Percentiles rank a stretch among this genome's conserved stretches.
Conservation (phyloP, 331 rosid species). For the Acacia concinna region DNA sequence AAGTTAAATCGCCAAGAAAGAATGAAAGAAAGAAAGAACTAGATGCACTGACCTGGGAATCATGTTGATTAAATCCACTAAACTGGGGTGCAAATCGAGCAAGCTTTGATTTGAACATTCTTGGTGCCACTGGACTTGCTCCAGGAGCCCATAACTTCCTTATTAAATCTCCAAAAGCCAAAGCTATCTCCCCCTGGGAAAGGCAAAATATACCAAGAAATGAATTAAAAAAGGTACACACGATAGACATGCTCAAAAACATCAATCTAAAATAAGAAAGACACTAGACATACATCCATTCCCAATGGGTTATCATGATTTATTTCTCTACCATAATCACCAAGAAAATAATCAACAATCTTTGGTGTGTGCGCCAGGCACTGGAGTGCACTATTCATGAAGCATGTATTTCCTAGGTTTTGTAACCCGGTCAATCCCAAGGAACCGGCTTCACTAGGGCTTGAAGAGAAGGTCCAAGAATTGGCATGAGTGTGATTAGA, state of each 20-base stretch:
- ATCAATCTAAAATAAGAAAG: slow-evolving; percentile 27
- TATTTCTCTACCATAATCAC: slow-evolving; percentile 87
- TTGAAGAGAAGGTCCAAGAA: slow-evolving; percentile 58
- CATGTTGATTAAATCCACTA: slow-evolving; percentile 99
- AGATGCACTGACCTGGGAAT: slow-evolving; percentile 85
- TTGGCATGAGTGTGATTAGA: slow-evolving; percentile 44
- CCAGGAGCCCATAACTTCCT: slow-evolving; percentile 99
- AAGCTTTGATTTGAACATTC: slow-evolving; percentile 85
- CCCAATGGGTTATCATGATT: slow-evolving; percentile 91
- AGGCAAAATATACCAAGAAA: slow-evolving; percentile 28
- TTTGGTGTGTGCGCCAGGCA: slow-evolving; percentile 97
- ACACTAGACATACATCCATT: slow-evolving; percentile 73
- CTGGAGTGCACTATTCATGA: slow-evolving; percentile 97
- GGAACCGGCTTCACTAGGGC: slow-evolving; percentile 80
- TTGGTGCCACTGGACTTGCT: slow-evolving; percentile 83
- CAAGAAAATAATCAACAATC: slow-evolving; percentile 97
- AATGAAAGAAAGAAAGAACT: slow-evolving; percentile 36
- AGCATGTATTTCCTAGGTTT: slow-evolving; percentile 98
- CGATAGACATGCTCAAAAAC: slow-evolving; percentile 6
- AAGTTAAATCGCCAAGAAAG: slow-evolving; percentile 29
- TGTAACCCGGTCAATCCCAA: slow-evolving; percentile 93
- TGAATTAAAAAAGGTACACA: slow-evolving; percentile 13
- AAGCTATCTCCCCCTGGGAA: slow-evolving; percentile 95
- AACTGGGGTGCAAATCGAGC: slow-evolving; percentile 97
- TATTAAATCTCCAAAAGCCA: slow-evolving; percentile 89